Evolutionary conservation across 2,329 filamentous ascomycete genomes (phyloP), one percentile per base, ranked within the genome.

Genomic region (Keithomyces neogunnii): DNA sequence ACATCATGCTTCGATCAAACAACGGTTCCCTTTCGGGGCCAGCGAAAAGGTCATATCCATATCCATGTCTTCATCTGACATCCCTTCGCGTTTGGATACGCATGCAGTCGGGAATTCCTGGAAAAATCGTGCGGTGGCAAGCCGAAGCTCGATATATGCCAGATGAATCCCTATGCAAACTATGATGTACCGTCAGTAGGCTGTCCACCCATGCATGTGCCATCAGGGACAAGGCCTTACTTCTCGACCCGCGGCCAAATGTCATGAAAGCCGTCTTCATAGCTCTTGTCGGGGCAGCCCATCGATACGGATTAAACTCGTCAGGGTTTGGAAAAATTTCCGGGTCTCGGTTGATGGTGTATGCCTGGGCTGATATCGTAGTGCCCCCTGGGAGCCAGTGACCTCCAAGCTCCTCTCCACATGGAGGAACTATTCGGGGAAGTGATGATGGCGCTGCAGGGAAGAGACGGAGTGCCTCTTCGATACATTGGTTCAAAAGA

Each of bases 131-230:
- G 76, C 74, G 0, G 73, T 67, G 0, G 70, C 75, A 36, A 79
- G 70, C 7, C 78, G 69, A 32, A 83, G 58, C 57, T 83, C 79
- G 64, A 79, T 78, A 28, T 69, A 66, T 0, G 80, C 80, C 26
- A 84, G 67, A 53, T 82, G 77, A 30, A 78, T 65, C 2, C 80
- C 80, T 13, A 85, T 66, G 53, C 81, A 84, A 2, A 63, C 64
- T 69, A 46, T 32, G 6, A 5, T 30, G 31, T 11, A 2, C 9
- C 2, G 38, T 43, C 8, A 28, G 36, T 7, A 11, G 38, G 29
- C 7, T 38, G 10, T 6, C 29, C 6, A n/a, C 11, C 2, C 9
- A 4, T 40, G 30, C 26, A 13, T 19, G 8, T 10, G 5, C 10
- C 28, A 11, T 11, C 13, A 4, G 5, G 28, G n/a, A 8, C 3